Percentiles rank a stretch among this genome's conserved stretches.
Conservation (phyloP, 768 basidiomycete genomes). For the Cystobasidium ongulense region DNA sequence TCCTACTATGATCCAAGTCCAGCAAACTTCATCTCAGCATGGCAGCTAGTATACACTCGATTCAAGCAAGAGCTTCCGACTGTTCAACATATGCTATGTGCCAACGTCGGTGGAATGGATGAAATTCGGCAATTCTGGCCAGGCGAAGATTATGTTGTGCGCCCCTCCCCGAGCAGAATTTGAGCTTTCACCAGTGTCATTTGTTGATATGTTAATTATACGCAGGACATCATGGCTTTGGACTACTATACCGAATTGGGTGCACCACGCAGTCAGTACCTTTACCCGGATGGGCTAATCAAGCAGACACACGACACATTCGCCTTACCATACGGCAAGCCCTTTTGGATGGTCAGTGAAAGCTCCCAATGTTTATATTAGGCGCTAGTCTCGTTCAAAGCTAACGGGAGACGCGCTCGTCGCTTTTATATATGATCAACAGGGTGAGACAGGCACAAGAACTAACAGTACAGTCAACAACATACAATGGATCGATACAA, state of each 20-base stretch:
- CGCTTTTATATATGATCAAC: background rate
- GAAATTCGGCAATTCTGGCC: slow-evolving; percentile 28
- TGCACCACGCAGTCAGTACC: background rate
- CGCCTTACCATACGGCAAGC: slow-evolving; percentile 8
- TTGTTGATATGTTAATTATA: background rate
- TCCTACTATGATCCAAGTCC: slow-evolving; percentile 16
- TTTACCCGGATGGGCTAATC: background rate
- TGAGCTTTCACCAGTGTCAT: background rate
- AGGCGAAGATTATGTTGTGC: slow-evolving; percentile 6
- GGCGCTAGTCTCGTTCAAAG: background rate
- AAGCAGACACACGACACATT: slow-evolving; percentile 21
- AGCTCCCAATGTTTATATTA: background rate
- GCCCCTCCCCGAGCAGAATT: too few species aligned
- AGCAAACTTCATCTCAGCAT: slow-evolving; percentile 12
- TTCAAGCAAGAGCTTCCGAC: slow-evolving; percentile 12
- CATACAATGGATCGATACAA: slow-evolving; percentile 17
- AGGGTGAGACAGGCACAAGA: slow-evolving; percentile 27
- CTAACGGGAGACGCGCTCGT: background rate
- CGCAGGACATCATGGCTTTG: background rate
- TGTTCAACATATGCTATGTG: slow-evolving; percentile 8
- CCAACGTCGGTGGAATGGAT: slow-evolving; percentile 12
- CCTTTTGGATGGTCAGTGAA: slow-evolving; percentile 11
- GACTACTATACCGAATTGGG: slow-evolving; percentile 16
- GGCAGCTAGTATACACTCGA: slow-evolving; percentile 20
- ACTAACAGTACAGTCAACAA: background rate